Conservation (phyloP, 139 green algal species). For the Chlamydomonas schloesseri region DNA sequence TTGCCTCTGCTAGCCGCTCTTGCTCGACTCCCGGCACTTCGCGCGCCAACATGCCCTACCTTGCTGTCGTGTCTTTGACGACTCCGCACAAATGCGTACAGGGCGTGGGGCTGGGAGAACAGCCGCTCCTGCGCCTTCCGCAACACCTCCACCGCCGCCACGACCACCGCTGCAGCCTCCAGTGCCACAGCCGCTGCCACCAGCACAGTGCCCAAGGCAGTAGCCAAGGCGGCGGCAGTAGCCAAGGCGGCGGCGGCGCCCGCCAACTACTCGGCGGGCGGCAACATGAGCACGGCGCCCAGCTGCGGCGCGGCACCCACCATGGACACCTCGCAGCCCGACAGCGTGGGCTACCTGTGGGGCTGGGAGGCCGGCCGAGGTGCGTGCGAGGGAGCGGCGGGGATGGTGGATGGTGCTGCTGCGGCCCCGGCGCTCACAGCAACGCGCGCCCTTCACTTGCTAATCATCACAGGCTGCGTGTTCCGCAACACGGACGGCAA, state of each 20-base stretch:
- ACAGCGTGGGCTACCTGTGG: slow-evolving; percentile 44
- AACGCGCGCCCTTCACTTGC: too few species aligned
- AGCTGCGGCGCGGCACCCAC: slow-evolving; percentile 7
- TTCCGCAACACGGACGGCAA: slow-evolving; percentile 23
- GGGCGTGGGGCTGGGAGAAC: slow-evolving; percentile 37
- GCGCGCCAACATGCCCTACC: too few species aligned
- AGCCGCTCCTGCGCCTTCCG: slow-evolving; percentile 21
- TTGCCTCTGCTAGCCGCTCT: too few species aligned
- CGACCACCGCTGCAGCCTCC: neutral
- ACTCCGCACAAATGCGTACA: too few species aligned
- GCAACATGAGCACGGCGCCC: slow-evolving; percentile 8
- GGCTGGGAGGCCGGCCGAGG: slow-evolving; percentile 41
- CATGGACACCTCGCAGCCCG: slow-evolving; percentile 21
- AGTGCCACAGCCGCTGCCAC: neutral
- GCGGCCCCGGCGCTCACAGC: too few species aligned
- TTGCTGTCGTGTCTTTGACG: too few species aligned
- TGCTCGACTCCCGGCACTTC: too few species aligned
- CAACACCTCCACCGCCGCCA: neutral
- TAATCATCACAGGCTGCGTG: slow-evolving; percentile 13
- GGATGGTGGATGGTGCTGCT: too few species aligned
- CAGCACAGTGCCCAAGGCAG: neutral
- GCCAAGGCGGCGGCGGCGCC: neutral
- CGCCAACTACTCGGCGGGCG: neutral
- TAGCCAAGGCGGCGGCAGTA: neutral
- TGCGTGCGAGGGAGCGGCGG: too few species aligned